phyloP scores from a whole-genome alignment of 306 rosid species.

The Rubus idaeus region DNA sequence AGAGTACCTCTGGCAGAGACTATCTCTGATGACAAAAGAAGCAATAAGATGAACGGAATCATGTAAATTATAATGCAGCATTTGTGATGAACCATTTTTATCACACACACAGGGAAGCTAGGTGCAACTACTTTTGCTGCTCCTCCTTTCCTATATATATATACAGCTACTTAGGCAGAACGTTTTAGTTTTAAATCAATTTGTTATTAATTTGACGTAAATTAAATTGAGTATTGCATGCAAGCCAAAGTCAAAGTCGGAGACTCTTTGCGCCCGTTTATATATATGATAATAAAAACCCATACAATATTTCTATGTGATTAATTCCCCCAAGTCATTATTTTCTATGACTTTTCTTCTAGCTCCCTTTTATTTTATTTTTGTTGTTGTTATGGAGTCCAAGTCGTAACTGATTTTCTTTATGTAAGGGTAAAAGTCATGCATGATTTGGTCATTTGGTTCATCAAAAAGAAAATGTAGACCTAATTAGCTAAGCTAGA shows the following conservation, averaged over 20 bases:
- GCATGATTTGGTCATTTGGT: not conserved
- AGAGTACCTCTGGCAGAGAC: too few relatives aligned
- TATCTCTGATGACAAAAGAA: too few relatives aligned
- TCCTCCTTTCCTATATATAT: not conserved
- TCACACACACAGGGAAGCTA: too few relatives aligned
- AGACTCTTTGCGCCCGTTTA: too few relatives aligned
- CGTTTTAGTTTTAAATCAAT: not conserved
- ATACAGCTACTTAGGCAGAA: not conserved
- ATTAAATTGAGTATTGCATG: not conserved
- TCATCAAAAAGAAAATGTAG: not conserved
- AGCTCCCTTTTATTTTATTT: not conserved
- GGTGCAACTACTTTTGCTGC: too few relatives aligned
- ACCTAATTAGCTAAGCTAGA: not conserved
- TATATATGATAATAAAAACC: too few relatives aligned
- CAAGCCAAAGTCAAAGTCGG: not conserved
- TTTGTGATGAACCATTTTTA: too few relatives aligned
- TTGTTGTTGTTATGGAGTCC: not conserved
- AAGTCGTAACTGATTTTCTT: not conserved
- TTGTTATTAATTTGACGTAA: not conserved
- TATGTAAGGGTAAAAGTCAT: not conserved
- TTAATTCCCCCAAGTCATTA: not conserved
- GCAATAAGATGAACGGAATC: too few relatives aligned
- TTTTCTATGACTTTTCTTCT: too few relatives aligned
- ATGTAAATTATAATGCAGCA: too few relatives aligned
- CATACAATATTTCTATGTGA: not conserved